These are phyloP conservation scores for Xylaria curta DNA, from an alignment of 495 filamentous ascomycete species.

Conservation along the genomic window DNA sequence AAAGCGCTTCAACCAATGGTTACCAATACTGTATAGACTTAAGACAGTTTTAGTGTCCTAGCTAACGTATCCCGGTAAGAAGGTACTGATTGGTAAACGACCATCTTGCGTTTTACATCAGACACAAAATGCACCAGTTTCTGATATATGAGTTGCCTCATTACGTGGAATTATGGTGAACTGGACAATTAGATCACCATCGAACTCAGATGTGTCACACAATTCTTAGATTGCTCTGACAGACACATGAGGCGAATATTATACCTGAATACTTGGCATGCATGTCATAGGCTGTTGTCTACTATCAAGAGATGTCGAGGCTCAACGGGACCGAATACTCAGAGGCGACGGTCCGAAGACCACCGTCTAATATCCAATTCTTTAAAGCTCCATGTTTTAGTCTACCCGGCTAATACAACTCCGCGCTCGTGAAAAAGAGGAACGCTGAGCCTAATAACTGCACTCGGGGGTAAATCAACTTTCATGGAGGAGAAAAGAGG, in stretches of 20 bases:
- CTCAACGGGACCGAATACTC: slow-evolving; percentile 59
- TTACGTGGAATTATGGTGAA: not conserved
- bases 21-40: not conserved
- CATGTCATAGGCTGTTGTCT: not conserved
- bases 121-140: not conserved
- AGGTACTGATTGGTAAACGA: not conserved
- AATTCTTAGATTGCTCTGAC: not conserved
- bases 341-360: slow-evolving; percentile 37
- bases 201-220: not conserved
- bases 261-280: not conserved
- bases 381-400: slow-evolving; percentile 53
- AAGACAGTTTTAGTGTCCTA: not conserved
- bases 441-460: slow-evolving; percentile 53
- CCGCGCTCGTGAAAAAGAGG: slow-evolving; percentile 39
- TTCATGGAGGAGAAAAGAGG: slow-evolving; percentile 47
- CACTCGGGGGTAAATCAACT: slow-evolving; percentile 54
- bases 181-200: not conserved
- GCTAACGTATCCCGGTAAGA: not conserved
- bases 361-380: slow-evolving; percentile 55
- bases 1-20: not conserved
- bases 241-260: not conserved
- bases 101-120: not conserved
- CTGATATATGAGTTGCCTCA: not conserved
- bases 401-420: slow-evolving; percentile 60
- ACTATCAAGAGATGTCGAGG: slow-evolving; percentile 49